These are phyloP conservation scores for Sugiyamaella qingdaonensis DNA, from an alignment of 805 yeast genomes.

Conservation along the genomic window DNA sequence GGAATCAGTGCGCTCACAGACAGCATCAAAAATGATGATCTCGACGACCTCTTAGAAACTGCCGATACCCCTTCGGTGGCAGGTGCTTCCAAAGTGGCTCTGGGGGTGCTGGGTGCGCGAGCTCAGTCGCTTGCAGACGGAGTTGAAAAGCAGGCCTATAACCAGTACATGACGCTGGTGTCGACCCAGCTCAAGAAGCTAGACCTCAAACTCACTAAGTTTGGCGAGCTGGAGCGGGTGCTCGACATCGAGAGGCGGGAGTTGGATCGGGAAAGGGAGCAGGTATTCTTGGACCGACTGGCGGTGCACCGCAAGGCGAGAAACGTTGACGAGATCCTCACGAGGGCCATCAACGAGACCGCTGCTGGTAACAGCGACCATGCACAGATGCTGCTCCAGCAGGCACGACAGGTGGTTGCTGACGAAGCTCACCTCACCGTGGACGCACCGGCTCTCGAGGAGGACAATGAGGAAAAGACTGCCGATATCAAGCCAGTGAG, in stretches of 20 bases:
- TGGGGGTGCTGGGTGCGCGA: slow-evolving; percentile 74
- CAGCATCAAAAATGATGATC: slow-evolving; percentile 4
- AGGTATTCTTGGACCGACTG: slow-evolving; percentile 63
- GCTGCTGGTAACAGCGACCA: slow-evolving; percentile 8
- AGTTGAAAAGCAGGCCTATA: slow-evolving; percentile 67
- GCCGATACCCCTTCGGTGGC: slow-evolving; percentile 31
- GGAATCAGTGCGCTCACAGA: slow-evolving; percentile 43
- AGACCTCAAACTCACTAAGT: slow-evolving; percentile 63
- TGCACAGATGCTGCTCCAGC: slow-evolving; percentile 24
- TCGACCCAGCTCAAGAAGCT: slow-evolving; percentile 70
- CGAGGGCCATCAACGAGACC: slow-evolving; percentile 41
- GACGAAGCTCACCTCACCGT: slow-evolving; percentile 13
- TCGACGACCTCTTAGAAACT: neutral
- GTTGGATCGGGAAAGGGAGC: slow-evolving; percentile 39
- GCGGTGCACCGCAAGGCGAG: slow-evolving; percentile 56
- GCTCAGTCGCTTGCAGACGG: slow-evolving; percentile 73
- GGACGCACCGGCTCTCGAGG: slow-evolving; percentile 19
- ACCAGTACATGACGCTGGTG: slow-evolving; percentile 57
- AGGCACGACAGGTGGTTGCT: slow-evolving; percentile 15
- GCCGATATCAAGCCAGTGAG: slow-evolving; percentile 50
- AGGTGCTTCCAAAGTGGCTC: slow-evolving; percentile 63
- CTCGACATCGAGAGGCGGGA: slow-evolving; percentile 42
- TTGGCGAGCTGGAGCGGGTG: slow-evolving; percentile 60
- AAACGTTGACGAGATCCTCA: slow-evolving; percentile 50
- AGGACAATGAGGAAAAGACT: slow-evolving; percentile 25